phyloP scores from a whole-genome alignment of 1,139 yeast genomes.

The Saccharomycopsis hybrid region DNA sequence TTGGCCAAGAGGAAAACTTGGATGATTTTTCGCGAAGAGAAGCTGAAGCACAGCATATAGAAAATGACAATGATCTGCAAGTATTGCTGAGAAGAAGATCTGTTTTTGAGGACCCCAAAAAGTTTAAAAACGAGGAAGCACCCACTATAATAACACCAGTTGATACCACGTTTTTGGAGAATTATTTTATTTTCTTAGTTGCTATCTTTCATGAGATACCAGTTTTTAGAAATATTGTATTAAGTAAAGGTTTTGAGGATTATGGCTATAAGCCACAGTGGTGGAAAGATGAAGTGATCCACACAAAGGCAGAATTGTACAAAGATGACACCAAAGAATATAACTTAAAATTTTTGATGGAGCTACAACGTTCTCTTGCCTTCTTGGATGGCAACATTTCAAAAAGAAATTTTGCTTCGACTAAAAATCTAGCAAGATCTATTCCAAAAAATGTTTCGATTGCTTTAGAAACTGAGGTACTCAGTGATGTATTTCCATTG shows the following conservation, averaged over 20 bases:
- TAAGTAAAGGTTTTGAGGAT: conserved; percentile 25
- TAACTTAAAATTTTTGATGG: conserved; percentile 21
- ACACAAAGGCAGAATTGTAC: not conserved
- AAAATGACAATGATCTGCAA: not conserved
- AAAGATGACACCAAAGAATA: not conserved
- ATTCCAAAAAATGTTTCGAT: conserved; percentile 21
- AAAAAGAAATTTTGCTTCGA: conserved; percentile 29
- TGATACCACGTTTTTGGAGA: conserved; percentile 8
- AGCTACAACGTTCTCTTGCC: conserved; percentile 29
- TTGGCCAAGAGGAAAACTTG: too few species aligned
- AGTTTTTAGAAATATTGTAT: conserved; percentile 25
- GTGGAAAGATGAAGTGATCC: conserved; percentile 28
- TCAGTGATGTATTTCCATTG: conserved; percentile 5
- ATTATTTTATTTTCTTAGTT: conserved; percentile 24
- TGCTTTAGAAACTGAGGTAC: conserved; percentile 23
- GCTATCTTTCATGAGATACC: conserved; percentile 29
- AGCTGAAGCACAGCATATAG: too few species aligned
- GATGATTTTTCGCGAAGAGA: too few species aligned
- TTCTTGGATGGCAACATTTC: conserved; percentile 27
- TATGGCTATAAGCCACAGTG: conserved; percentile 29
- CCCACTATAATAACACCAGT: conserved; percentile 4
- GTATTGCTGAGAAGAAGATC: conserved; percentile 12
- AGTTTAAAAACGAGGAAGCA: conserved; percentile 3
- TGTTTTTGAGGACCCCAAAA: conserved; percentile 12
- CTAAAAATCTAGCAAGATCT: conserved; percentile 25